These are phyloP conservation scores for Cyberlindnera bimundalis DNA, from an alignment of 805 yeast genomes.

Conservation along the genomic window DNA sequence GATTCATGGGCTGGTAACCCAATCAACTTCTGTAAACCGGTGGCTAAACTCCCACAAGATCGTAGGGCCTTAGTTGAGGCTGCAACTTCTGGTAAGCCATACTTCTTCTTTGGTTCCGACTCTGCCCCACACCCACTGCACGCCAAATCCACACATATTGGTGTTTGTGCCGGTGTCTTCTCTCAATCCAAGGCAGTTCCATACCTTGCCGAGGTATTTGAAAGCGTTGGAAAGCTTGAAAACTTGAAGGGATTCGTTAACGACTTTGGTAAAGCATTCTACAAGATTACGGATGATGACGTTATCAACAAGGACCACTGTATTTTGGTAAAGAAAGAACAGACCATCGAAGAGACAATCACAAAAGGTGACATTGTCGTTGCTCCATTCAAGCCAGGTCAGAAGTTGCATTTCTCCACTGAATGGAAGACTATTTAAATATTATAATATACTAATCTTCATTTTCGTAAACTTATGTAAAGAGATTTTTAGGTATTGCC, in stretches of 20 bases:
- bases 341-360: conserved; percentile 57
- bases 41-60: conserved; percentile 89
- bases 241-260: conserved; percentile 72
- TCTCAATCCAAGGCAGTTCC: conserved; percentile 82
- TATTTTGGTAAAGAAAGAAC: conserved; percentile 51
- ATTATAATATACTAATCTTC: too few relatives aligned
- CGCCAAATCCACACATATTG: conserved; percentile 69
- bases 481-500: conserved; percentile 36
- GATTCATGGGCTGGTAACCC: conserved; percentile 98
- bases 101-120: conserved; percentile 95
- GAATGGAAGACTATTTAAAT: conserved; percentile 53
- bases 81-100: conserved; percentile 87
- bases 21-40: conserved; percentile 94
- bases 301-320: conserved; percentile 45
- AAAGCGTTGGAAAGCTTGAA: conserved; percentile 56
- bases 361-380: conserved; percentile 46
- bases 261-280: conserved; percentile 69
- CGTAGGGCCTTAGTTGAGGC: conserved; percentile 78
- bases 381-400: conserved; percentile 87
- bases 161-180: conserved; percentile 98
- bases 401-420: conserved; percentile 62
- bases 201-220: conserved; percentile 86
- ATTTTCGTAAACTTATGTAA: too few relatives aligned
- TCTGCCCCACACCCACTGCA: conserved; percentile 94
- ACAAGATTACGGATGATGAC: conserved; percentile 48